Conservation (phyloP, 305 asterid genomes). For the Fraxinus floribunda region DNA sequence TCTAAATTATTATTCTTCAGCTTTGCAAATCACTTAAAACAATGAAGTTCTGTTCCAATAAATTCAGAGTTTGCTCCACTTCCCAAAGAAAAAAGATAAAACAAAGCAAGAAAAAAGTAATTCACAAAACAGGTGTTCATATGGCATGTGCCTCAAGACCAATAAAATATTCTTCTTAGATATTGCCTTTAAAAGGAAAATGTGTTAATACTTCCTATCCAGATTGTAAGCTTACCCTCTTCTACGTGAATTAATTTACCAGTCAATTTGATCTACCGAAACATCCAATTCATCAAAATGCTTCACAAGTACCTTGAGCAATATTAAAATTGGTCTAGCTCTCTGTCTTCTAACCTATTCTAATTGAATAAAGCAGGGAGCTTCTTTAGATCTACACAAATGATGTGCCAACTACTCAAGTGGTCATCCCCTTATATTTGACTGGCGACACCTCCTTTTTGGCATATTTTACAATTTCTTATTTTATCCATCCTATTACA, state of each 20-base stretch:
- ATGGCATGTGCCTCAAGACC: neutral
- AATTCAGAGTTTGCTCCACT: neutral
- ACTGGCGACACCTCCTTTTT: neutral
- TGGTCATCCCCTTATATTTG: neutral
- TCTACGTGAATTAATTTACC: neutral
- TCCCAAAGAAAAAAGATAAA: neutral
- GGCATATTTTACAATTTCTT: neutral
- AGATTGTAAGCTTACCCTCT: neutral
- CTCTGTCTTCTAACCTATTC: neutral
- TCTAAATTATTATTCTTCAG: neutral
- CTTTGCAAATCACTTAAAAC: neutral
- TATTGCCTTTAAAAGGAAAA: neutral
- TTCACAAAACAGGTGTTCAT: neutral
- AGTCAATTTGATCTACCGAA: neutral
- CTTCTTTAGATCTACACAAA: neutral
- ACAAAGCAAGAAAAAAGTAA: neutral
- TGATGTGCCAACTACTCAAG: neutral
- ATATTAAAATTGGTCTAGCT: neutral
- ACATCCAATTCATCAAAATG: neutral
- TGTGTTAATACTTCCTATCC: neutral
- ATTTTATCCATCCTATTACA: neutral
- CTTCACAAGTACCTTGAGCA: neutral
- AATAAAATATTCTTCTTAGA: neutral
- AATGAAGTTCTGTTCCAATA: neutral
- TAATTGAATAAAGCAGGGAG: neutral